These are phyloP conservation scores for Lolium multiflorum DNA, from an alignment of 176 grass and related monocot genomes.

Conservation along the genomic window DNA sequence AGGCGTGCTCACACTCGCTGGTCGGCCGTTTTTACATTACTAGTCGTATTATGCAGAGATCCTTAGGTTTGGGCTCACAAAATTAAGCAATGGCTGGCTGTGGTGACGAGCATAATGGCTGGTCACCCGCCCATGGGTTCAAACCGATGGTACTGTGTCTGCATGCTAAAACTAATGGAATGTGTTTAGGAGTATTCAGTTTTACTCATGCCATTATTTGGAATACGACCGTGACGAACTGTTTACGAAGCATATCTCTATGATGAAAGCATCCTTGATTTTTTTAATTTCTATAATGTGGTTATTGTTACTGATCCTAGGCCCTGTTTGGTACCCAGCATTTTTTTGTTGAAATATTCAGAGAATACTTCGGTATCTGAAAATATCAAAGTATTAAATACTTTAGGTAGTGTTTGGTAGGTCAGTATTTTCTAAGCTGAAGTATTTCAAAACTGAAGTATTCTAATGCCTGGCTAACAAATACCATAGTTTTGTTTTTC, in stretches of 20 bases:
- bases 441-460: no score
- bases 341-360: no score
- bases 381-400: no score
- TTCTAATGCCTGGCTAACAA: no score
- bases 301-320: no score
- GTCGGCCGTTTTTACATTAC: constrained; percentile 6
- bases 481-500: no score
- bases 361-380: no score
- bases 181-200: neutral
- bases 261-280: neutral
- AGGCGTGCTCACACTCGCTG: neutral
- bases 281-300: neutral
- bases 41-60: constrained; percentile 36
- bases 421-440: no score
- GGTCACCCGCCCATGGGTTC: constrained; percentile 54
- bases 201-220: neutral
- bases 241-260: neutral
- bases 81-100: constrained; percentile 38
- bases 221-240: neutral
- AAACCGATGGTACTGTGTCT: constrained; percentile 28
- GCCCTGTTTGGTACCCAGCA: no score
- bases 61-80: constrained; percentile 20
- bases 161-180: constrained; percentile 23
- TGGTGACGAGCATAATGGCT: constrained; percentile 51
- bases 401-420: no score